A percentile compares a stretch with the other conserved stretches of the same genome.
These are phyloP conservation scores for Pseudocercospora pini-densiflorae DNA, from an alignment of 2,329 filamentous ascomycete species.

Conservation along the genomic window DNA sequence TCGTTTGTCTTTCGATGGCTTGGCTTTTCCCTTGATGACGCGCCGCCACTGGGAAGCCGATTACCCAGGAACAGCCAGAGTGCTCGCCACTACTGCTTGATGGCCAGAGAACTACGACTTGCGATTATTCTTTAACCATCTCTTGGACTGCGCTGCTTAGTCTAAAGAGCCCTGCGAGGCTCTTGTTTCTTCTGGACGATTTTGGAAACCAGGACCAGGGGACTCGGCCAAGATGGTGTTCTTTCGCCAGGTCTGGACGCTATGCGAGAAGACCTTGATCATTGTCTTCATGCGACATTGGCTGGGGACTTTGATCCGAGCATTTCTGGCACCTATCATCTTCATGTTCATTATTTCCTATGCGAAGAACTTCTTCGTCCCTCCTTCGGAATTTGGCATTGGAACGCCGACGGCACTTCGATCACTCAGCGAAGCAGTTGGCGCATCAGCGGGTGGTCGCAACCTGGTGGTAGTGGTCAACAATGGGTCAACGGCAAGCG, in stretches of 20 bases:
- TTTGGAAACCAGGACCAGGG: background rate
- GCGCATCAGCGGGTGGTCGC: slow-evolving; percentile 61
- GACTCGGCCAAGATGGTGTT: slow-evolving; percentile 30
- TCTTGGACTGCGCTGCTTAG: background rate
- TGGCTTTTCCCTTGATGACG: slow-evolving; percentile 1
- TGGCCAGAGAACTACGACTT: background rate
- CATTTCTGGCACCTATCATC: slow-evolving; percentile 61
- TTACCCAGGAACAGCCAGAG: background rate
- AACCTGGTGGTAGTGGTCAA: slow-evolving; percentile 79
- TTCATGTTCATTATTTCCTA: slow-evolving; percentile 55
- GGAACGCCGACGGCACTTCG: slow-evolving; percentile 65
- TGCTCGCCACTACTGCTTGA: background rate
- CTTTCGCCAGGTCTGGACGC: slow-evolving; percentile 58
- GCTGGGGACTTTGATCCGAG: slow-evolving; percentile 59
- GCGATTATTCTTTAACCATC: background rate
- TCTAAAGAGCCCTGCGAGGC: background rate
- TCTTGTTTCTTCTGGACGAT: background rate
- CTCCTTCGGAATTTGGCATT: slow-evolving; percentile 76
- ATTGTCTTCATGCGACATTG: slow-evolving; percentile 59
- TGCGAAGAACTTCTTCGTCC: slow-evolving; percentile 81
- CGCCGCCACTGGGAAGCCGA: background rate
- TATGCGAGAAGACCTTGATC: slow-evolving; percentile 62
- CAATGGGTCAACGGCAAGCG: slow-evolving; percentile 68
- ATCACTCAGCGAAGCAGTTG: slow-evolving; percentile 67
- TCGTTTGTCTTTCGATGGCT: background rate